Evolutionary conservation across 1,139 yeast species (phyloP), one percentile per base, ranked within the genome.

Genomic region (Fermentozyma sake): DNA sequence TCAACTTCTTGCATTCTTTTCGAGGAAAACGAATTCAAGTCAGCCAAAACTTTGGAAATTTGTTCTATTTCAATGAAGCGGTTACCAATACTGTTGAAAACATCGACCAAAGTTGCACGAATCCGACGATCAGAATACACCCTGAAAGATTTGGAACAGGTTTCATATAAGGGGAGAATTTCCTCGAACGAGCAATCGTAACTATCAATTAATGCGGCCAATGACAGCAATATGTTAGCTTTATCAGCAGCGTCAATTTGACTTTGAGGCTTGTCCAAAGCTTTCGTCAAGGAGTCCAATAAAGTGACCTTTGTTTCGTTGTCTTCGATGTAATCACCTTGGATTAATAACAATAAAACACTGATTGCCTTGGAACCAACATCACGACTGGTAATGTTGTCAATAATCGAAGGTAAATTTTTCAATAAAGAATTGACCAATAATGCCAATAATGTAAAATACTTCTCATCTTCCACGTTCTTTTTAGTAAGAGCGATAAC

Each of bases 1-100:
- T 93, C 95, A 22, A 84, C 79, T 39, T 82, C 86, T 24, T 76
- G 80, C 35, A 86, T 59, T 34, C 86, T 69, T 24, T 61, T 71
- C 1, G 53, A 48, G 1, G 87, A 75, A 44, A 64, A 84, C 0
- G 96, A 67, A 49, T 89, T 89, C 37, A 91, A 58, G 18, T 77
- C 85, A 3, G 58, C 59, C 8, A 86, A 50, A 12, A 87, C 50
- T 0, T 50, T 44, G 2, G 81, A 72, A 15, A 77, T 72, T 6
- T 58, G 50, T 12, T 53, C 47, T 20, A 72, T 56, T 6, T 68
- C 68, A 2, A 46, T 46, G 33, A 75, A 73, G 33, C 69, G 70
- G 2, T 48, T 48, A 7, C 91, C 87, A 33, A 89, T 65, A 14
- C 75, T 70, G 4, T 46, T 45, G 40, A 85, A 79, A 2, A 87